Evolutionary conservation across 2,329 filamentous ascomycete species (phyloP), one percentile per base, ranked within the genome.

Genomic region (Beauveria brongniartii): DNA sequence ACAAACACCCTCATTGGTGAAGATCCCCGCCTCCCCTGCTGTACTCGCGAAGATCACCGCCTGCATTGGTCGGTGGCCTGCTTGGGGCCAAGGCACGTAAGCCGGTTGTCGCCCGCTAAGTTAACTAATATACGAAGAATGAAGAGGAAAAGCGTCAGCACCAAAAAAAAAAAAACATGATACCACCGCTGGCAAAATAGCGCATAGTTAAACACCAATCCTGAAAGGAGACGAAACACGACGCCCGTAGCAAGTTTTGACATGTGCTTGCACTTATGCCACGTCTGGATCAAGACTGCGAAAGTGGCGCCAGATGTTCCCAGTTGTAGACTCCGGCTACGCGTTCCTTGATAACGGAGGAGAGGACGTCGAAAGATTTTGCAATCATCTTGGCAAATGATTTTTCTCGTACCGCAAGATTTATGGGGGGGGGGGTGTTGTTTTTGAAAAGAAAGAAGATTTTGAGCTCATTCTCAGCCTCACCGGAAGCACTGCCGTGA

Each of bases 21-120:
- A 16, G 20, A 44, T 5, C 22, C 18, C 28, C 28, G 9, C 40
- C 48, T 22, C 44, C 47, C 26, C 24, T 50, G 37, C 30, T 28
- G 52, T 34, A 10, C 10, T 41, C 20, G 44, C 44, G 50, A 46
- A 58, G 55, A 58, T 58, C 50, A 50, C 44, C 46, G 30, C 30
- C 30, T 50, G 44, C 55, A 50, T 47, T 48, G 44, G 44, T 34
- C 30, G 22, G 51, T 34, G 30, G 30, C 12, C 30, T 14, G 30
- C 46, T 34, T 41, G 50, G 55, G 30, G 34, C 28, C 54, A 48
- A 47, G 30, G 57, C 57, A 59, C 47, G 57, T 59, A 59, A 59
- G 57, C 57, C 57, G 57, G 57, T 47, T 47, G 57, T 59, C 57
- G 57, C 57, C 50, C 57, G 57, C 56, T 59, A 22, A 22, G n/a